phyloP scores from a whole-genome alignment of 805 yeast genomes.

The Groenewaldozyma tartarivorans region DNA sequence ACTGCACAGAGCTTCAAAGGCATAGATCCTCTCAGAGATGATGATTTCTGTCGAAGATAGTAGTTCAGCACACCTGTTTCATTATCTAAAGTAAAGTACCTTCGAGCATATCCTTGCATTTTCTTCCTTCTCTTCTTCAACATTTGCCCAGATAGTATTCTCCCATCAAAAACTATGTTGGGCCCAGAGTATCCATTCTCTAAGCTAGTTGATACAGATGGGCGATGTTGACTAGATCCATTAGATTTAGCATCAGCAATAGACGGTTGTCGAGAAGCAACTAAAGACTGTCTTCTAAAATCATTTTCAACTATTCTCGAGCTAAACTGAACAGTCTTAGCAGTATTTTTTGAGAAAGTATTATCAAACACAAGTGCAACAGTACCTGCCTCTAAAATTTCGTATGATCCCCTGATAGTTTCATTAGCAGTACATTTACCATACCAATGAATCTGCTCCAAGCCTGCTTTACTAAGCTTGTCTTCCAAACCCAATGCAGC shows the following conservation, averaged over 20 bases:
- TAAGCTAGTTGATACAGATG: background rate
- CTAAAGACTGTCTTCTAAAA: background rate
- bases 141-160: constrained; percentile 64
- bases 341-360: constrained; percentile 75
- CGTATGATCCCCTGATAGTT: constrained; percentile 49
- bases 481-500: constrained; percentile 27
- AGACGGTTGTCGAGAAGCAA: too few relatives aligned
- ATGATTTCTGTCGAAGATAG: constrained; percentile 59
- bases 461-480: constrained; percentile 44
- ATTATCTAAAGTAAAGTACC: constrained; percentile 77
- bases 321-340: constrained; percentile 70
- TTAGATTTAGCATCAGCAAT: background rate
- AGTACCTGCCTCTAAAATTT: constrained; percentile 47
- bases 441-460: constrained; percentile 42
- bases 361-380: constrained; percentile 89
- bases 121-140: constrained; percentile 75
- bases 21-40: constrained; percentile 82
- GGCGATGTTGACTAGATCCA: background rate
- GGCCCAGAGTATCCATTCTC: background rate
- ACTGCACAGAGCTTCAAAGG: constrained; percentile 76
- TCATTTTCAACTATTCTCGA: constrained; percentile 27
- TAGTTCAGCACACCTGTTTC: constrained; percentile 78
- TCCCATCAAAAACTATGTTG: constrained; percentile 15
- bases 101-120: constrained; percentile 74
- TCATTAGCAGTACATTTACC: constrained; percentile 54